phyloP scores from a whole-genome alignment of 177 flowering plant genomes.

The Vitis hybrid region DNA sequence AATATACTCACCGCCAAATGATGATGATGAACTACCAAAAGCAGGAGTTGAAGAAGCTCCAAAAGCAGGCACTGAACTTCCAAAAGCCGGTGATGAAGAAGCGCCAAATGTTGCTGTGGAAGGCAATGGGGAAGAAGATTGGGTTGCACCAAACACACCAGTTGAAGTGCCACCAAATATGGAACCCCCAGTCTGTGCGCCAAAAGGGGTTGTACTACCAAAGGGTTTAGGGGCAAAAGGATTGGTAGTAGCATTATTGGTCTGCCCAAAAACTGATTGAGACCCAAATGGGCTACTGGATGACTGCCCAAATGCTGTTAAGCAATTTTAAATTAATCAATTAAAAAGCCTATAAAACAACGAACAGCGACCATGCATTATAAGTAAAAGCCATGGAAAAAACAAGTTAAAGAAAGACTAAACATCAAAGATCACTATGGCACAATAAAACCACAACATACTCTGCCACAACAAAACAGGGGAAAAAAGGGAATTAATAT shows the following conservation, averaged over 20 bases:
- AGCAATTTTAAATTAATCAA: neutral
- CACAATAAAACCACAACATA: too few relatives aligned
- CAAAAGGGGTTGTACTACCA: slow-evolving; percentile 74
- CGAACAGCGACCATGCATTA: neutral
- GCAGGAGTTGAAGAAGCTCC: slow-evolving; percentile 76
- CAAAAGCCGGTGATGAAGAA: slow-evolving; percentile 77
- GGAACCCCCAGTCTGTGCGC: slow-evolving; percentile 81
- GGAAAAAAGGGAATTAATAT: too few relatives aligned
- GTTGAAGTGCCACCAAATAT: slow-evolving; percentile 91
- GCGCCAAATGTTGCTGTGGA: slow-evolving; percentile 80
- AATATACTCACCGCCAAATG: slow-evolving; percentile 61
- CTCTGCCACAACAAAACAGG: too few relatives aligned
- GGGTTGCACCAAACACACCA: slow-evolving; percentile 84
- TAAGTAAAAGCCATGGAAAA: neutral
- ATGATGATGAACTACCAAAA: slow-evolving; percentile 66
- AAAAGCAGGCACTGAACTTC: slow-evolving; percentile 65
- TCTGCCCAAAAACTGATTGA: slow-evolving; percentile 75
- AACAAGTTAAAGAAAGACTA: neutral
- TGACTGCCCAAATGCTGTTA: slow-evolving; percentile 90
- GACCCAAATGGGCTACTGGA: slow-evolving; percentile 81
- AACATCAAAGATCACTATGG: neutral
- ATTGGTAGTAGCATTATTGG: slow-evolving; percentile 55
- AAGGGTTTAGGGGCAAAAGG: slow-evolving; percentile 95
- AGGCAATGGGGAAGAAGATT: slow-evolving; percentile 61
- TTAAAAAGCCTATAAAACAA: neutral